A percentile compares a stretch with the other conserved stretches of the same genome.
These are phyloP conservation scores for Septoria petroselini DNA, from an alignment of 2,329 filamentous ascomycete species.

Conservation along the genomic window DNA sequence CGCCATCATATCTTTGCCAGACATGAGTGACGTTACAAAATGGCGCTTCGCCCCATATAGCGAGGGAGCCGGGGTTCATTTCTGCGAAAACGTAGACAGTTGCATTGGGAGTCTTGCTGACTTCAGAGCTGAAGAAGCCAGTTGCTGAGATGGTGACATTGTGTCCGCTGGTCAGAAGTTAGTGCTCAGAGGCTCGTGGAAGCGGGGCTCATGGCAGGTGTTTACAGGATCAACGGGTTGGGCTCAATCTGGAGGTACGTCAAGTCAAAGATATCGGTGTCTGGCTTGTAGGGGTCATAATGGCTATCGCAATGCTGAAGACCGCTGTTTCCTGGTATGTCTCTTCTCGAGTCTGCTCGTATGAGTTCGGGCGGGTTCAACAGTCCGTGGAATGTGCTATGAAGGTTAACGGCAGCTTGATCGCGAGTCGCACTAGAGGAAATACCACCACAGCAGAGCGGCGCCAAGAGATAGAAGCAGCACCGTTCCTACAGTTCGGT, in stretches of 20 bases:
- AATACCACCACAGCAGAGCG: no score
- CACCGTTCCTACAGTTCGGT: no score
- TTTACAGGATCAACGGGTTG: background rate
- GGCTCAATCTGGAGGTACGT: background rate
- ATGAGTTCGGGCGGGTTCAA: no score
- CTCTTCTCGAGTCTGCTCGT: background rate
- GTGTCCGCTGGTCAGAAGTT: background rate
- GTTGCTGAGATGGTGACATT: conserved; percentile 3
- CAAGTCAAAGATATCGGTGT: background rate
- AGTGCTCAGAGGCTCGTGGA: background rate
- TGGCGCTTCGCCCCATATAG: background rate
- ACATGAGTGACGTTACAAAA: background rate
- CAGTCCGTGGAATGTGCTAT: no score
- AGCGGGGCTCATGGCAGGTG: background rate
- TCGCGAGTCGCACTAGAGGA: no score
- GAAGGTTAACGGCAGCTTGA: no score
- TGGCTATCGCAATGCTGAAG: background rate
- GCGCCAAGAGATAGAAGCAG: no score
- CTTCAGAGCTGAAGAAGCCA: conserved; percentile 4
- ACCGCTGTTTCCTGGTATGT: background rate
- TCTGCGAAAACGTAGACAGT: background rate
- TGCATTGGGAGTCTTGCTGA: background rate
- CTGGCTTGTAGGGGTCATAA: background rate
- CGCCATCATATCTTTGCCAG: background rate
- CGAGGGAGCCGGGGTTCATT: background rate